phyloP scores from a whole-genome alignment of 768 basidiomycete species.

The Leccinum fibrillosum region DNA sequence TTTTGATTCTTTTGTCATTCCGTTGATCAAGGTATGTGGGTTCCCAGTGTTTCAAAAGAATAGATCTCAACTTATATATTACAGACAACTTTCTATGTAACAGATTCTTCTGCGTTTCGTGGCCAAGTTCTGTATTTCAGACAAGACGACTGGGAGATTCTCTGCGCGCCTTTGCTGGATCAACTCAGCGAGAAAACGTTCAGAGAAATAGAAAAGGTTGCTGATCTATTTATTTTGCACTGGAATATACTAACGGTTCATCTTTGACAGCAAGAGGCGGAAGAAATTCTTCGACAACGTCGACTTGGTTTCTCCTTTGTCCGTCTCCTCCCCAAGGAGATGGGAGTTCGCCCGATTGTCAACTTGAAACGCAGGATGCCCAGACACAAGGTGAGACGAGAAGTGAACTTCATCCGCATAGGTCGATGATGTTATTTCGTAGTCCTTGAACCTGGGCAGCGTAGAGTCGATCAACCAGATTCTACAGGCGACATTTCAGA shows the following conservation, averaged over 20 bases:
- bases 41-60: background rate
- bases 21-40: slow-evolving; percentile 66
- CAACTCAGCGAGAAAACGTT: slow-evolving; percentile 72
- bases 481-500: slow-evolving; percentile 79
- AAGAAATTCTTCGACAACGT: slow-evolving; percentile 65
- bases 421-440: background rate
- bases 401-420: background rate
- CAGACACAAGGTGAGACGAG: slow-evolving; percentile 28
- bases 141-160: slow-evolving; percentile 87
- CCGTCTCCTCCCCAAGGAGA: slow-evolving; percentile 89
- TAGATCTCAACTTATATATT: background rate
- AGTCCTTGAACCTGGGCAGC: slow-evolving; percentile 31
- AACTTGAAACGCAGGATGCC: slow-evolving; percentile 66
- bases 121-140: slow-evolving; percentile 88
- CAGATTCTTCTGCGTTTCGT: slow-evolving; percentile 83
- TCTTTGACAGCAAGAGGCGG: slow-evolving; percentile 52
- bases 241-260: background rate
- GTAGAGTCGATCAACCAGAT: slow-evolving; percentile 83
- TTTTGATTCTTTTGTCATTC: slow-evolving; percentile 80
- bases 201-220: slow-evolving; percentile 63
- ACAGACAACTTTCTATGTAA: slow-evolving; percentile 92
- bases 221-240: background rate
- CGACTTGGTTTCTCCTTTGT: slow-evolving; percentile 82
- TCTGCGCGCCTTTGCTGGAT: slow-evolving; percentile 79
- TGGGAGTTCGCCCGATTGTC: slow-evolving; percentile 91